These are phyloP conservation scores for Hygrocybe coccinea DNA, from an alignment of 768 basidiomycete genomes.

Conservation along the genomic window DNA sequence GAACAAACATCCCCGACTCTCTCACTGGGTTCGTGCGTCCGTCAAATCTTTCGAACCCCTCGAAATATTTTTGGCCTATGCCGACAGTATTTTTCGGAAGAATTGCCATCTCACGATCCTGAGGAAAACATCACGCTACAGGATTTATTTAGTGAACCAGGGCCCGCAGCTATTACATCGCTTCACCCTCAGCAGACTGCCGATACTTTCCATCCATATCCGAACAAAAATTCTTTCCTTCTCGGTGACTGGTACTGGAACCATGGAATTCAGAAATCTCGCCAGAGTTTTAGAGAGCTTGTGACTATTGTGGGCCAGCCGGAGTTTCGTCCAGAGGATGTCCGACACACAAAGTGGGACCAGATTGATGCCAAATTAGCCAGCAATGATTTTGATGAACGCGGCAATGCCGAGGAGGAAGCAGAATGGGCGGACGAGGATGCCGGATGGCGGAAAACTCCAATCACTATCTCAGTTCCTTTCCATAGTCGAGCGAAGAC, in stretches of 20 bases:
- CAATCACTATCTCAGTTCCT: conserved; percentile 5
- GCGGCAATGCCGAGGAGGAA: too few relatives aligned
- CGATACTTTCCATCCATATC: conserved; percentile 9
- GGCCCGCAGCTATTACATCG: not conserved
- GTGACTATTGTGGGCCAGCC: conserved; percentile 3
- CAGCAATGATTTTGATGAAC: not conserved
- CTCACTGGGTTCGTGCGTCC: too few relatives aligned
- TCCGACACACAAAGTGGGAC: conserved; percentile 3
- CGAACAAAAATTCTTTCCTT: conserved; percentile 11
- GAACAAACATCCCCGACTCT: too few relatives aligned
- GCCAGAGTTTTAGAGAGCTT: conserved; percentile 10
- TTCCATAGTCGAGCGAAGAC: not conserved
- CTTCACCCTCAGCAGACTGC: not conserved
- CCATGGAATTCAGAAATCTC: conserved; percentile 13
- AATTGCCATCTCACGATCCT: conserved; percentile 6
- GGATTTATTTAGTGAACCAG: too few relatives aligned
- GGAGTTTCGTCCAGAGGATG: conserved; percentile 4
- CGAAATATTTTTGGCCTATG: conserved; percentile 5
- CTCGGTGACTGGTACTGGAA: conserved; percentile 18
- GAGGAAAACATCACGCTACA: not conserved
- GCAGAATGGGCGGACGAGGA: conserved; percentile 10
- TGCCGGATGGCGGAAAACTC: conserved; percentile 12
- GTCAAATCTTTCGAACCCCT: too few relatives aligned
- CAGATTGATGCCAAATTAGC: conserved; percentile 3
- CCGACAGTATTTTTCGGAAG: not conserved